Evolutionary conservation across 306 rosid genomes (phyloP), one percentile per base, ranked within the genome.

Genomic region (Gleditsia sinensis): DNA sequence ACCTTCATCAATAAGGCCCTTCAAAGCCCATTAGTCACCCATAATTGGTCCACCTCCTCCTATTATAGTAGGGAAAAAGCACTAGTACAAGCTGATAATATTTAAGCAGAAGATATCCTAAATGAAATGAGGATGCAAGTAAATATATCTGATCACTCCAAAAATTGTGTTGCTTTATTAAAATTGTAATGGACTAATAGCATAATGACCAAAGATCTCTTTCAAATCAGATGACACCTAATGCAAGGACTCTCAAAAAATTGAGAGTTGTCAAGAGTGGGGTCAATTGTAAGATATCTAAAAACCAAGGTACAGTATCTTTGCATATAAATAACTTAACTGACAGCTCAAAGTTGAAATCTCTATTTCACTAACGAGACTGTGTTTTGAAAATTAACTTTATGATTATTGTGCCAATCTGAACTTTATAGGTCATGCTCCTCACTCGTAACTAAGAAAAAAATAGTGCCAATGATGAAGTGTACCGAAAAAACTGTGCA

Each of bases 41-140:
- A 94, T 86, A 61, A 94, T 91, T n/a, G 98, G 95, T 79, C 98
- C 97, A 37, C 97, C 96, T 58, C 97, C 98, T 72, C 97, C 98
- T 94, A 77, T 77, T 74, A 37, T 53, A 75, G 75, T 70, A 50
- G 78, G 67, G 79, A 55, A 53, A 27, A 32, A 56, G 65, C 46
- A 80, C 59, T 55, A 69, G 50, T 45, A 77, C 84, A 74, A 90
- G 82, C 69, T 11, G 72, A 62, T 39, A 68, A 48, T 42, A 42
- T 57, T n/a, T 21, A 27, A 55, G 51, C 23, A 25, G 21, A 61
- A 64, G 54, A 67, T 14, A 14, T 28, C 63, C 21, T 1, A 28
- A 28, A 28, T 14, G 63, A 57, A 28, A 19, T 6, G 16, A 33
- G 0, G 3, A 59, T 32, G 50, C 78, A 68, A 74, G 19, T n/a